These are phyloP conservation scores for Exophiala sp. DNA, from an alignment of 2,329 filamentous ascomycete species.

Conservation along the genomic window DNA sequence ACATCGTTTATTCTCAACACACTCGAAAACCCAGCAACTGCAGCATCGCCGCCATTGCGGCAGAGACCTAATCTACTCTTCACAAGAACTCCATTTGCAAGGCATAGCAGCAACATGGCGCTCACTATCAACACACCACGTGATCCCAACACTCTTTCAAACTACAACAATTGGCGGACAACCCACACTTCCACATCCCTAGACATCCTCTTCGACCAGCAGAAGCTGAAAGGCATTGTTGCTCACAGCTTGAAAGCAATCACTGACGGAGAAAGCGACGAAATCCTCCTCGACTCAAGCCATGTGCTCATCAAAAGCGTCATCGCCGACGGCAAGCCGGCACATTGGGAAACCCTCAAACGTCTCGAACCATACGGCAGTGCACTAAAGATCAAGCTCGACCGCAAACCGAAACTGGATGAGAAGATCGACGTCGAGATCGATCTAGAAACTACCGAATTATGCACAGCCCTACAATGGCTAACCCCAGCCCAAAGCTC, in stretches of 20 bases:
- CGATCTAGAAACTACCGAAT: constrained; percentile 72
- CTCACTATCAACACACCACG: constrained; percentile 50
- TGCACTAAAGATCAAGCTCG: constrained; percentile 48
- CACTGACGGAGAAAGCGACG: constrained; percentile 67
- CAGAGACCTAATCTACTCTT: not conserved
- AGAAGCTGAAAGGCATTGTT: constrained; percentile 73
- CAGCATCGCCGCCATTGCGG: not conserved
- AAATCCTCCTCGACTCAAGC: constrained; percentile 86
- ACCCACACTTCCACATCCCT: constrained; percentile 79
- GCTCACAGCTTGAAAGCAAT: constrained; percentile 72
- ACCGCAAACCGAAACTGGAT: constrained; percentile 45
- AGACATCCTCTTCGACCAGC: constrained; percentile 76
- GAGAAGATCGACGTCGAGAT: constrained; percentile 56
- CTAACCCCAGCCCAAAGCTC: constrained; percentile 88
- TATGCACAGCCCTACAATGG: constrained; percentile 94
- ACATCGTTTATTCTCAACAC: no score
- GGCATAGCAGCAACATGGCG: constrained; percentile 26
- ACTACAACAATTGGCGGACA: constrained; percentile 85
- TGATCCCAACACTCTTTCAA: constrained; percentile 87
- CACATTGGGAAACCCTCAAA: constrained; percentile 67
- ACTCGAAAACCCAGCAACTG: no score
- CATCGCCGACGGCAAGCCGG: constrained; percentile 62
- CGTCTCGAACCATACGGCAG: constrained; percentile 66
- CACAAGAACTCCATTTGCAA: constrained; percentile 3
- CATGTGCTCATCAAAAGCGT: constrained; percentile 71